Evolutionary conservation across 2,329 filamentous ascomycete species (phyloP).

Genomic region (Diaporthe amygdali): DNA sequence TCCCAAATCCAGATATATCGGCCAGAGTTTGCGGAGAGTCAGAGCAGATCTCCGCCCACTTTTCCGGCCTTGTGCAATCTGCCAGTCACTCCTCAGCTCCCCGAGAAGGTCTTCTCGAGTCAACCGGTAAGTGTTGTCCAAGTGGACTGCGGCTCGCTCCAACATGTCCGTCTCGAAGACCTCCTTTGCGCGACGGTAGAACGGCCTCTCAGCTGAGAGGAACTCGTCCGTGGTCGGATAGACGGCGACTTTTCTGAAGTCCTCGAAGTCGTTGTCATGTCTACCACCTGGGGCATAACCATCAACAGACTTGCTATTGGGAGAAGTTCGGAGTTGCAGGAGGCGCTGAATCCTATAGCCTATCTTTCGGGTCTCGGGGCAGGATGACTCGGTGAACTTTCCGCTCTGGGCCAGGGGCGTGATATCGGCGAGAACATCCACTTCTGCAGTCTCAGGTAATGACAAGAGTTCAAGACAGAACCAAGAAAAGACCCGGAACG

Average conservation of each 20-base stretch:
- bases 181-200: slow-evolving; percentile 58
- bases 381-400: slow-evolving; percentile 31
- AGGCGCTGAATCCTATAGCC: slow-evolving; percentile 44
- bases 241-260: slow-evolving; percentile 67
- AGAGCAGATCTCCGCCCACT: slow-evolving; percentile 45
- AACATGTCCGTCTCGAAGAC: slow-evolving; percentile 45
- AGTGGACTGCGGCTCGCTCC: slow-evolving; percentile 52
- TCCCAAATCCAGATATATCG: slow-evolving; percentile 44
- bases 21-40: slow-evolving; percentile 44
- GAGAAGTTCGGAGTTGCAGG: slow-evolving; percentile 36
- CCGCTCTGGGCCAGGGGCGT: slow-evolving; percentile 31
- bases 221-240: slow-evolving; percentile 72
- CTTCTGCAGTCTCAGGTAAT: slow-evolving; percentile 30
- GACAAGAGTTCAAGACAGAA: slow-evolving; percentile 53
- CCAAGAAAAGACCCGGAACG: slow-evolving; percentile 50
- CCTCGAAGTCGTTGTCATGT: slow-evolving; percentile 73
- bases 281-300: slow-evolving; percentile 61
- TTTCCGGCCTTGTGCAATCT: slow-evolving; percentile 54
- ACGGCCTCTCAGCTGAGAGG: slow-evolving; percentile 54
- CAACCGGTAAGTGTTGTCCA: slow-evolving; percentile 76
- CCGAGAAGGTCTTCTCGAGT: slow-evolving; percentile 74
- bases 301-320: slow-evolving; percentile 11
- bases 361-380: slow-evolving; percentile 33
- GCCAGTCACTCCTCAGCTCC: slow-evolving; percentile 67
- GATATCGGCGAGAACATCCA: slow-evolving; percentile 31